Evolutionary conservation across 495 filamentous ascomycete species (phyloP).

Genomic region (Penicillium verhagenii): DNA sequence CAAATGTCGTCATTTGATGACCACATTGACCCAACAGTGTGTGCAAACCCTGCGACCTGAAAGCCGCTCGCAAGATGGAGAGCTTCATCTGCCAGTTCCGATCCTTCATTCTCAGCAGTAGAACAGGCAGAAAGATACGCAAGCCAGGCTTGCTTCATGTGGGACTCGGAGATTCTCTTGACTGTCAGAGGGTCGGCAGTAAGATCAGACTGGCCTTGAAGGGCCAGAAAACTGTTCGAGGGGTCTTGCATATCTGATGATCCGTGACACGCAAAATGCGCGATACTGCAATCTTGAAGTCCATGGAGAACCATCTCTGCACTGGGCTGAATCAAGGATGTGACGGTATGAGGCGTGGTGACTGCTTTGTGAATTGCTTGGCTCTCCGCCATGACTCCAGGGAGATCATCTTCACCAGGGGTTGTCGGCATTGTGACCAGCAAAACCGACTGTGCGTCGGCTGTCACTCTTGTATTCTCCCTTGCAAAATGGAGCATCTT

Average conservation of each 20-base stretch:
- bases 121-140: conserved; percentile 34
- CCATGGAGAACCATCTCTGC: too few species aligned
- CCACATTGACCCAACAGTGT: conserved; percentile 1
- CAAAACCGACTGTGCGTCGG: too few species aligned
- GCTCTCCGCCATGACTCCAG: too few species aligned
- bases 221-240: not conserved
- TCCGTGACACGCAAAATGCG: not conserved
- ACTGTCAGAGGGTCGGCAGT: not conserved
- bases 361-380: too few species aligned
- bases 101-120: conserved; percentile 15
- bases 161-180: not conserved
- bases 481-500: too few species aligned
- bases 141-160: not conserved
- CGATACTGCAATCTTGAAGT: not conserved
- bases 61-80: conserved; percentile 33
- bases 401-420: too few species aligned
- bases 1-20: not conserved
- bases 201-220: not conserved
- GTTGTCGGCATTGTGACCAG: too few species aligned
- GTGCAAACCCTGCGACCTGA: conserved; percentile 30
- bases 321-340: too few species aligned
- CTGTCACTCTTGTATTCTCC: too few species aligned
- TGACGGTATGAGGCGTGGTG: too few species aligned
- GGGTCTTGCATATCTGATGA: not conserved
- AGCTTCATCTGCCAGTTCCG: conserved; percentile 25